Percentiles rank a stretch among this genome's conserved stretches.
Evolutionary conservation across 768 basidiomycete genomes (phyloP).

Genomic region (Macrocybe gigantea): DNA sequence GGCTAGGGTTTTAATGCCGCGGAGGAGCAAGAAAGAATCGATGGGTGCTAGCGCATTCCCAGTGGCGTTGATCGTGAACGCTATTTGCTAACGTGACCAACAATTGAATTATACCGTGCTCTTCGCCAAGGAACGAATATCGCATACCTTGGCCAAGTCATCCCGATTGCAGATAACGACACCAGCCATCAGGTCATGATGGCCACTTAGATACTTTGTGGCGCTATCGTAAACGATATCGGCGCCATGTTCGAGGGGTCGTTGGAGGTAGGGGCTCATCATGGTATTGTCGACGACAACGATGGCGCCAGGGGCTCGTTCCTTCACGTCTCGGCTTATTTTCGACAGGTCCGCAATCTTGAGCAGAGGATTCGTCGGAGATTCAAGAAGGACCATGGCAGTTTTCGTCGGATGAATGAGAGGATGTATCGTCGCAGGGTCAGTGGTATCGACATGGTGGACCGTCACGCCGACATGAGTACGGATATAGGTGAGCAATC

Average conservation of each 20-base stretch:
- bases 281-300: constrained; percentile 97
- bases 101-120: background rate
- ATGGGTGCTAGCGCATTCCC: constrained; percentile 95
- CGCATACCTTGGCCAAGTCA: constrained; percentile 74
- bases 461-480: constrained; percentile 85
- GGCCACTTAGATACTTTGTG: constrained; percentile 96
- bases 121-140: background rate
- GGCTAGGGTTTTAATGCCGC: constrained; percentile 94
- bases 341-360: constrained; percentile 88
- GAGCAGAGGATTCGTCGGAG: constrained; percentile 94
- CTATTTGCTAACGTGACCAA: constrained; percentile 55
- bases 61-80: constrained; percentile 87
- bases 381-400: constrained; percentile 94
- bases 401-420: constrained; percentile 69
- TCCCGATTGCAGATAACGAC: constrained; percentile 89
- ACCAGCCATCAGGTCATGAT: constrained; percentile 99
- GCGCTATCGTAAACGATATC: constrained; percentile 98
- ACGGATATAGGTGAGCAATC: constrained; percentile 84
- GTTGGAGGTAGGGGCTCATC: constrained; percentile 98
- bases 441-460: constrained; percentile 91
- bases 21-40: constrained; percentile 92
- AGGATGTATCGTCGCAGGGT: constrained; percentile 55
- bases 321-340: constrained; percentile 82
- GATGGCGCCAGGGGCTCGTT: constrained; percentile 71
- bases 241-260: constrained; percentile 92